These are phyloP conservation scores for Paramecium pentaurelia DNA, from an alignment of 73 alveolate genomes.

Conservation along the genomic window DNA sequence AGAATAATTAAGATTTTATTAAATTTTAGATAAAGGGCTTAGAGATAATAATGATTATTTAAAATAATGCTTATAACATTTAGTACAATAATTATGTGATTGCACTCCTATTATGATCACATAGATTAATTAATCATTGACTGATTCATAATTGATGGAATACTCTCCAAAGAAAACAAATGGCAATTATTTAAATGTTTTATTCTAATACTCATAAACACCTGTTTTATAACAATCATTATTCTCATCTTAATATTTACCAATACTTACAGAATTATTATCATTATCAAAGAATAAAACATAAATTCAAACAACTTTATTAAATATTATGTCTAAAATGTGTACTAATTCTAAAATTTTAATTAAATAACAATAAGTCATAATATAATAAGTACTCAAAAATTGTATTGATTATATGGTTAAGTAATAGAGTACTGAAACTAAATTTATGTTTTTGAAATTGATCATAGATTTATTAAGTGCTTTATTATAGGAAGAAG, in stretches of 20 bases:
- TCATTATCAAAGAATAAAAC: background rate
- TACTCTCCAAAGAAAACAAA: slow-evolving; percentile 57
- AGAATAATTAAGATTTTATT: slow-evolving; percentile 67
- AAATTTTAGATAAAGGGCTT: slow-evolving; percentile 66
- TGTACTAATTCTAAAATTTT: slow-evolving; percentile 43
- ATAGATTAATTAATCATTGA: slow-evolving; percentile 60
- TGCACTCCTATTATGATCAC: slow-evolving; percentile 64
- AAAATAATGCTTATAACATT: slow-evolving; percentile 72
- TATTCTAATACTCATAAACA: background rate
- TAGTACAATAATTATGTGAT: slow-evolving; percentile 68
- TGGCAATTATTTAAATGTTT: slow-evolving; percentile 39
- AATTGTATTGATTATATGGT: slow-evolving; percentile 7
- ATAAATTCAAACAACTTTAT: background rate
- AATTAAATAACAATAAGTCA: background rate
- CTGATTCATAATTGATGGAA: slow-evolving; percentile 60
- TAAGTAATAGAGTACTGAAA: slow-evolving; percentile 45
- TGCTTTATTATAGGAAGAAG: slow-evolving; percentile 73
- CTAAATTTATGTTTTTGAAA: slow-evolving; percentile 76
- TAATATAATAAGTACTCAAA: slow-evolving; percentile 22
- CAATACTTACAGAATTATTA: background rate
- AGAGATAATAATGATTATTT: slow-evolving; percentile 79
- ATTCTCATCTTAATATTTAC: slow-evolving; percentile 12
- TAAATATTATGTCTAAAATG: slow-evolving; percentile 13
- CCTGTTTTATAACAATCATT: background rate
- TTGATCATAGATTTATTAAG: slow-evolving; percentile 78